Evolutionary conservation across 2,329 filamentous ascomycete genomes (phyloP), one percentile per base, ranked within the genome.

Genomic region (Epichloe glyceriae): DNA sequence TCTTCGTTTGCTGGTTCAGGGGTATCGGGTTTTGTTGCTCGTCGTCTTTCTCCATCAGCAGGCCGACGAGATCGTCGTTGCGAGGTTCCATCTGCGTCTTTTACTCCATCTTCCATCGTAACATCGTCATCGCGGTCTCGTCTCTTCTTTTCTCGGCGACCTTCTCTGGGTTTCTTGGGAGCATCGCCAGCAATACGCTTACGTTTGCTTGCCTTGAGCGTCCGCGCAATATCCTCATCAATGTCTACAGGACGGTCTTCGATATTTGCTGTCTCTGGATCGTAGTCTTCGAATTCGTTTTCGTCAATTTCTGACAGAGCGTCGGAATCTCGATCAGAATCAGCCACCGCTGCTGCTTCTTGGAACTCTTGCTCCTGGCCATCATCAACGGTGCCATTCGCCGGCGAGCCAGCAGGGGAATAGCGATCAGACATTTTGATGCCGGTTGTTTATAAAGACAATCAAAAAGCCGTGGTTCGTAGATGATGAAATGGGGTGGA

Each of bases 101-200:
- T 68, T 5, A 67, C 72, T 41, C 71, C 74, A 50, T 74, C 74
- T 33, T 76, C 75, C 59, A 64, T 60, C 5, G 57, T 49, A 47
- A 74, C 75, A 53, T 76, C 75, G 1, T 73, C 74, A 52, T 75
- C 73, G 39, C 68, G 68, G 46, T 73, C 68, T 45, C 77, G 61
- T 34, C 66, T 70, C 64, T 83, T 82, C 67, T 87, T 86, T 57
- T 83, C 83, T 59, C 83, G 75, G 47, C 81, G 75, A n/a, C 80
- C 82, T 60, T 82, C 85, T 64, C 85, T 82, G 49, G 86, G 85
- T 69, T 88, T 93, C 67, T 85, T 87, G 42, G 73, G 68, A 46
- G 75, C 75, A 33, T 77, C 79, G 48, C 82, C 82, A 35, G 78
- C 83, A 8, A 73, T 62, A 52, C 86, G 78, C 69, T 83, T 84